Percentiles rank a stretch among this genome's conserved stretches.
phyloP scores from a whole-genome alignment of 768 basidiomycete genomes.

The Pisolithus microcarpus region DNA sequence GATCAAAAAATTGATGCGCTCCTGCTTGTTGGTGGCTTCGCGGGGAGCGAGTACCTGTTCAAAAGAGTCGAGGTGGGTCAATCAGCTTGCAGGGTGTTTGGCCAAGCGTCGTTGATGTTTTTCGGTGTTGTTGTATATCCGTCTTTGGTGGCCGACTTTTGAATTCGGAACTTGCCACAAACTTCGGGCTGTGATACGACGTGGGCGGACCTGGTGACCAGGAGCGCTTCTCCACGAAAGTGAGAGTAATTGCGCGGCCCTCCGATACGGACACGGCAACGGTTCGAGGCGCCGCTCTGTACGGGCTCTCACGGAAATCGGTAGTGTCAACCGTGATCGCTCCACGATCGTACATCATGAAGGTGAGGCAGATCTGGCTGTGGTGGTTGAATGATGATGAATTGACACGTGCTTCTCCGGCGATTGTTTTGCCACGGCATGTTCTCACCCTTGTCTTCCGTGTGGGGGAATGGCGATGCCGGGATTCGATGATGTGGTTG shows the following conservation, averaged over 20 bases:
- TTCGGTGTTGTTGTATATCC: too few species aligned
- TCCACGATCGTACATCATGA: slow-evolving; percentile 82
- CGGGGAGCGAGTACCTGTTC: slow-evolving; percentile 80
- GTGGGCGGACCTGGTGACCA: slow-evolving; percentile 23
- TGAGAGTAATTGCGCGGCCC: slow-evolving; percentile 74
- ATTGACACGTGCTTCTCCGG: background rate
- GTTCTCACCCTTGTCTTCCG: background rate
- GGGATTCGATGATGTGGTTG: slow-evolving; percentile 1
- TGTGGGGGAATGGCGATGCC: background rate
- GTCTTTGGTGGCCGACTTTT: too few species aligned
- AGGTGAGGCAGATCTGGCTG: slow-evolving; percentile 36
- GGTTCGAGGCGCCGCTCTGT: slow-evolving; percentile 79
- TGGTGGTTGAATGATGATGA: background rate
- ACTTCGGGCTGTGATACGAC: background rate
- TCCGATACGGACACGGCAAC: slow-evolving; percentile 87
- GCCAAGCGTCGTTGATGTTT: background rate
- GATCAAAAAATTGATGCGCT: slow-evolving; percentile 75
- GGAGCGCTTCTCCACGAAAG: slow-evolving; percentile 59
- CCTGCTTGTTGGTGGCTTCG: slow-evolving; percentile 86
- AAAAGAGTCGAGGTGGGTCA: slow-evolving; percentile 61
- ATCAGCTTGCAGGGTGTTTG: background rate
- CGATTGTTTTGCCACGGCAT: background rate
- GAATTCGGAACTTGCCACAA: too few species aligned
- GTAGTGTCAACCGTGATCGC: slow-evolving; percentile 79
- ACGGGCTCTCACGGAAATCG: slow-evolving; percentile 68